Conservation (phyloP, 805 yeast species). For the Kodamaea laetipori region DNA sequence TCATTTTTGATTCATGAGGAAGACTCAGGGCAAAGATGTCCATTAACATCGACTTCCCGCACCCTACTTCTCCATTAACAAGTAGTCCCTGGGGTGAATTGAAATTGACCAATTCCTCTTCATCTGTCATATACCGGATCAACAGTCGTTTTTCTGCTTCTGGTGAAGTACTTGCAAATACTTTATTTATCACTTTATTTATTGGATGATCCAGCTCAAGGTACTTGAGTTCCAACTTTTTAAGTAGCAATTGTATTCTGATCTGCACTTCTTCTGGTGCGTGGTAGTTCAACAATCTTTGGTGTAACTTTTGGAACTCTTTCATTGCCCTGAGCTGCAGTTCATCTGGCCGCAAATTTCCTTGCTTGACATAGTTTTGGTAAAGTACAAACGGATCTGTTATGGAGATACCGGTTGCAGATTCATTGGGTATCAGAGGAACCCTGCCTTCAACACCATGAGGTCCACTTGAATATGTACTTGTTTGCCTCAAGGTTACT, state of each 20-base stretch:
- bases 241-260: constrained; percentile 42
- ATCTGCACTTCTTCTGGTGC: constrained; percentile 54
- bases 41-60: constrained; percentile 75
- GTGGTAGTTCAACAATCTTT: constrained; percentile 56
- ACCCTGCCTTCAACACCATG: constrained; percentile 42
- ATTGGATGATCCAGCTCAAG: constrained; percentile 23
- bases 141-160: constrained; percentile 41
- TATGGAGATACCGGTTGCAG: constrained; percentile 42
- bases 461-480: constrained; percentile 26
- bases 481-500: background rate
- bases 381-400: constrained; percentile 68
- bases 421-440: constrained; percentile 20
- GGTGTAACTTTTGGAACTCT: constrained; percentile 61
- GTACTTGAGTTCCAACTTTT: constrained; percentile 36
- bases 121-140: constrained; percentile 55
- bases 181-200: constrained; percentile 19
- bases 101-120: constrained; percentile 56
- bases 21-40: constrained; percentile 68
- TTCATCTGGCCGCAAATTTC: constrained; percentile 55
- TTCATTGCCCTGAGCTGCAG: constrained; percentile 63
- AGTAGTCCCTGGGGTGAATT: constrained; percentile 66
- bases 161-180: constrained; percentile 32
- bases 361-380: constrained; percentile 52
- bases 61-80: constrained; percentile 68
- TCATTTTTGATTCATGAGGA: constrained; percentile 61